phyloP scores from a whole-genome alignment of 1,284 basidiomycete species.

The Ustilago cynodontis region DNA sequence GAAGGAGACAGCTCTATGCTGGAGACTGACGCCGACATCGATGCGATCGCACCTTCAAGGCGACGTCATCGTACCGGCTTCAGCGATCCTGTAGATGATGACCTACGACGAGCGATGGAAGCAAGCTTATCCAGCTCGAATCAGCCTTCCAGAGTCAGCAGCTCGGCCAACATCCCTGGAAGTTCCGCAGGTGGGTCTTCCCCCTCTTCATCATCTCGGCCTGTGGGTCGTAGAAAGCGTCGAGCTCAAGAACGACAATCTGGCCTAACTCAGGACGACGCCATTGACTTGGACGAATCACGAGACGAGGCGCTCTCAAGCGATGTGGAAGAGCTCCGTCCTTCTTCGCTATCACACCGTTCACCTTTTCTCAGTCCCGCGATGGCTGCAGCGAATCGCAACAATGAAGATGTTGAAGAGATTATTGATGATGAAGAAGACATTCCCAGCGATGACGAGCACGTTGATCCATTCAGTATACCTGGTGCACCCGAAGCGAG shows the following conservation, averaged over 20 bases:
- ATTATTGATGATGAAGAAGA: slow-evolving; percentile 49
- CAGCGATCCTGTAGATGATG: slow-evolving; percentile 41
- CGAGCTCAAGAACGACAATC: slow-evolving; percentile 48
- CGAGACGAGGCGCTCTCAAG: slow-evolving; percentile 24
- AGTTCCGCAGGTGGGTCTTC: slow-evolving; percentile 12
- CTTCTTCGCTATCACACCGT: slow-evolving; percentile 30
- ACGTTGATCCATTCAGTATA: slow-evolving; percentile 46
- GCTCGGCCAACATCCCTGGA: slow-evolving; percentile 7
- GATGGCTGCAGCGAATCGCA: slow-evolving; percentile 41
- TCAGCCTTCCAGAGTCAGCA: slow-evolving; percentile 22
- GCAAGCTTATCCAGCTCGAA: slow-evolving; percentile 35
- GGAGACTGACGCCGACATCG: slow-evolving; percentile 62
- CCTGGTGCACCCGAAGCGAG: slow-evolving; percentile 51
- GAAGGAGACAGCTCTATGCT: slow-evolving; percentile 18
- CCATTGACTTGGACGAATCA: slow-evolving; percentile 47
- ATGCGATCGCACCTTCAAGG: slow-evolving; percentile 58
- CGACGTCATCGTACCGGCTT: slow-evolving; percentile 30
- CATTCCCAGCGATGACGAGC: slow-evolving; percentile 43
- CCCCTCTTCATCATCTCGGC: slow-evolving; percentile 25
- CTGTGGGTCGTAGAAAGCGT: slow-evolving; percentile 32
- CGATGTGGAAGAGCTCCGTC: slow-evolving; percentile 33
- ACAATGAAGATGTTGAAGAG: slow-evolving; percentile 52
- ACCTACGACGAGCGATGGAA: slow-evolving; percentile 51
- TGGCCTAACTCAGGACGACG: slow-evolving; percentile 41
- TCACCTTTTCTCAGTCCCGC: slow-evolving; percentile 52